Percentiles rank a stretch among this genome's conserved stretches.
Evolutionary conservation across 176 grass and related monocot genomes (phyloP).

Genomic region (Triticum monococcum): DNA sequence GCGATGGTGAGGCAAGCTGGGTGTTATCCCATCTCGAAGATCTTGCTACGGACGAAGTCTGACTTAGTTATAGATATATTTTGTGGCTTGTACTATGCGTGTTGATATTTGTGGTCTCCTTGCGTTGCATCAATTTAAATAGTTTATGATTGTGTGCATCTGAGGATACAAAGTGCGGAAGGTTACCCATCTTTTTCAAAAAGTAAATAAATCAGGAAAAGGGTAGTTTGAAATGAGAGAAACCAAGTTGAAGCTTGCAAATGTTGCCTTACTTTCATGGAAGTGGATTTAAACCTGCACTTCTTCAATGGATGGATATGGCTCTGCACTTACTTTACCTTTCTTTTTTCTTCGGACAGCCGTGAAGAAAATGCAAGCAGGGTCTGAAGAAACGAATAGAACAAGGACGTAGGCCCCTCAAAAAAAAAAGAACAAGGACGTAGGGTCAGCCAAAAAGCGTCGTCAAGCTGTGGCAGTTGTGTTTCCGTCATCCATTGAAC

Average conservation of each 20-base stretch:
- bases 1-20: no score
- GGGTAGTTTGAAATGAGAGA: neutral
- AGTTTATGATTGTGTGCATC: no score
- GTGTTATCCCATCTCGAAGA: no score
- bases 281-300: neutral
- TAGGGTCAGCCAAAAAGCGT: neutral
- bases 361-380: neutral
- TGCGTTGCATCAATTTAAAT: no score
- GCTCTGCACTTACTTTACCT: neutral
- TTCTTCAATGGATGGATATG: neutral
- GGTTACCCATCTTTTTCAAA: no score
- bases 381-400: neutral
- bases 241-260: neutral
- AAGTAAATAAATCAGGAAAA: neutral
- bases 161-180: no score
- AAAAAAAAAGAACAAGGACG: neutral
- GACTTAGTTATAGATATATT: no score
- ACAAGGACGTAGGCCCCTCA: neutral
- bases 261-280: neutral
- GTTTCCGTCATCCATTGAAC: slow-evolving; percentile 16
- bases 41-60: no score
- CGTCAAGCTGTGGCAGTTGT: slow-evolving; percentile 23
- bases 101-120: no score
- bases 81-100: no score
- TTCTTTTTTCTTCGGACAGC: neutral